Conservation (phyloP, 768 basidiomycete genomes). For the Vararia minispora region DNA sequence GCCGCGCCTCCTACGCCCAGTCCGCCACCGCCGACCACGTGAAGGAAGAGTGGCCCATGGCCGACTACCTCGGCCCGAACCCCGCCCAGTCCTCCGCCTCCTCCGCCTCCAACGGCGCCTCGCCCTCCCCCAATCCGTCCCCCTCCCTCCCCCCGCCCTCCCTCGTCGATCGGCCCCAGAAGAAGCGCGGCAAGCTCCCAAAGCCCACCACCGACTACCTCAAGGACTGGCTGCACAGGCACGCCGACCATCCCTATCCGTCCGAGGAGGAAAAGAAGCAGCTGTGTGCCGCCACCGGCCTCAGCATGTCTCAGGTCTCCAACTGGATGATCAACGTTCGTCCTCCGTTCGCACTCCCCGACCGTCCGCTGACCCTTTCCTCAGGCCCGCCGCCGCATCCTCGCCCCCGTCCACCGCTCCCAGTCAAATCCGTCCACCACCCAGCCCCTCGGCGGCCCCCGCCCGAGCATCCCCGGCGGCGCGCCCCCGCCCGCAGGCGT, state of each 20-base stretch:
- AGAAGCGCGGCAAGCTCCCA: slow-evolving; percentile 80
- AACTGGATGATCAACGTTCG: slow-evolving; percentile 90
- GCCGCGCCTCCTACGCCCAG: slow-evolving; percentile 31
- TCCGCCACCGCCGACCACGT: slow-evolving; percentile 29
- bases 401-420: slow-evolving; percentile 71
- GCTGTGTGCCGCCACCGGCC: slow-evolving; percentile 72
- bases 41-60: slow-evolving; percentile 62
- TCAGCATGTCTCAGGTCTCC: slow-evolving; percentile 84
- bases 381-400: slow-evolving; percentile 72
- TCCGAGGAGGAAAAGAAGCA: slow-evolving; percentile 88
- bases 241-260: slow-evolving; percentile 84
- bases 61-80: slow-evolving; percentile 35
- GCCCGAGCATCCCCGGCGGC: slow-evolving; percentile 20
- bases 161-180: slow-evolving; percentile 65
- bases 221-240: slow-evolving; percentile 81
- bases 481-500: slow-evolving; percentile 13
- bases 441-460: slow-evolving; percentile 59
- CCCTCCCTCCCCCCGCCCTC: slow-evolving; percentile 38
- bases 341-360: slow-evolving; percentile 11
- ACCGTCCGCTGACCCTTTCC: slow-evolving; percentile 11
- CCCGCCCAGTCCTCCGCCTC: slow-evolving; percentile 14
- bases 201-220: slow-evolving; percentile 87
- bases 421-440: slow-evolving; percentile 71
- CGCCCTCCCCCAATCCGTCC: slow-evolving; percentile 39
- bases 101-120: slow-evolving; percentile 26